These are phyloP conservation scores for Fusarium protoensiforme DNA, from an alignment of 2,329 filamentous ascomycete species.

Conservation along the genomic window DNA sequence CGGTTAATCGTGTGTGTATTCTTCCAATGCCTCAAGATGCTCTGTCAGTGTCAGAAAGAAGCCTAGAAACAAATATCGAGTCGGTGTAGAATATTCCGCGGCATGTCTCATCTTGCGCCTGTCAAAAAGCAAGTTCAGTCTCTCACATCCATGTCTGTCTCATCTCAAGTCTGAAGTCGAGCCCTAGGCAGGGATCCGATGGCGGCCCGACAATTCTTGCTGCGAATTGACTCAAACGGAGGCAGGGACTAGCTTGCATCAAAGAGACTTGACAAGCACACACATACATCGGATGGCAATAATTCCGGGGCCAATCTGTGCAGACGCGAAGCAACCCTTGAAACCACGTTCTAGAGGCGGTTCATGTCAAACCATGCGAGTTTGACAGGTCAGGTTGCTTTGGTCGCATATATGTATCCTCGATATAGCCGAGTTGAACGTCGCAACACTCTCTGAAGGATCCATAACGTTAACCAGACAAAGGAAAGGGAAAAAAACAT, in stretches of 20 bases:
- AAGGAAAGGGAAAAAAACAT: background rate
- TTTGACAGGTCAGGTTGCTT: background rate
- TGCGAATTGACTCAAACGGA: background rate
- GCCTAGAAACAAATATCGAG: background rate
- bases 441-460: background rate
- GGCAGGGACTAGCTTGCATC: background rate
- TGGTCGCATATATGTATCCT: background rate
- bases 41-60: background rate
- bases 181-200: background rate
- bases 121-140: background rate
- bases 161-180: background rate
- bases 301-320: background rate
- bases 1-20: conserved; percentile 5
- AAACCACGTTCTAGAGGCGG: background rate
- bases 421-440: background rate
- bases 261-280: background rate
- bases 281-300: background rate
- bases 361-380: background rate
- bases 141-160: background rate
- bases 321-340: background rate
- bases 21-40: background rate
- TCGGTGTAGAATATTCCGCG: background rate
- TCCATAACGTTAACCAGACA: background rate
- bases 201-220: background rate
- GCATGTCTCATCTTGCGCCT: background rate